Base-by-base conservation (phyloP, 306 rosid genomes). In the Dicorynia guianensis region DNA sequence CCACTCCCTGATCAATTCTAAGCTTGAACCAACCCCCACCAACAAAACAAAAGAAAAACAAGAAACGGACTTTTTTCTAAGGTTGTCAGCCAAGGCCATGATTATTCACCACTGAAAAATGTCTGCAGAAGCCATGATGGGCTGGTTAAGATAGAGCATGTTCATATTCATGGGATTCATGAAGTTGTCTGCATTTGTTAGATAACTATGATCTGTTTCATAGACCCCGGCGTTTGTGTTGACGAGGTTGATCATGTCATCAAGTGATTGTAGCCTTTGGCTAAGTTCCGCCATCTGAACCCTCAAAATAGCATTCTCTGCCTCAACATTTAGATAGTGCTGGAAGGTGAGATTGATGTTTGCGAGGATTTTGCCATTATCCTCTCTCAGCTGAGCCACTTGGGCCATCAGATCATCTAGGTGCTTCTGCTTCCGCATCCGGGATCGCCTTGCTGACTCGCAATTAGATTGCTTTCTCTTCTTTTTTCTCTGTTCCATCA, bases 401-500 rank as follows among this genome's bases (percentile, higher is more conserved):
- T 86, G 82, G 3, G 17, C 87, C 85, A 39, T 66, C 82, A 93
- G 62, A 69, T 93, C 93, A 18, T 93, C 98, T 64, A 89, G 3
- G 72, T 85, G 93, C 63, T 86, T 84, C 81, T 91, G 97, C 67
- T 93, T 93, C 14, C 96, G 56, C 97, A 89, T 83, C 73, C 98
- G 48, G 2, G 96, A 93, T 76, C 98, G 81, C 69, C 91, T 86
- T 11, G 98, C 98, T 4, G 98, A 93, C 77, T 93, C 98, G 0
- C 98, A 84, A 66, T 93, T 93, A 34, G 97, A 91, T 78, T 87
- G 77, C 91, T 87, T 93, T 76, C 98, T 79, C 70, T 87, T 93
- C 81, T 92, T 72, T 15, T 86, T 91, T 7, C 98, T 84, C 63
- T 89, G 80, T 77, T 89, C 89, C 87, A 87, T 83, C 84, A 84